Evolutionary conservation across 371 early-diverging fungal genomes (phyloP), one percentile per base, ranked within the genome.

Genomic region (Batrachochytrium dendrobatidis): DNA sequence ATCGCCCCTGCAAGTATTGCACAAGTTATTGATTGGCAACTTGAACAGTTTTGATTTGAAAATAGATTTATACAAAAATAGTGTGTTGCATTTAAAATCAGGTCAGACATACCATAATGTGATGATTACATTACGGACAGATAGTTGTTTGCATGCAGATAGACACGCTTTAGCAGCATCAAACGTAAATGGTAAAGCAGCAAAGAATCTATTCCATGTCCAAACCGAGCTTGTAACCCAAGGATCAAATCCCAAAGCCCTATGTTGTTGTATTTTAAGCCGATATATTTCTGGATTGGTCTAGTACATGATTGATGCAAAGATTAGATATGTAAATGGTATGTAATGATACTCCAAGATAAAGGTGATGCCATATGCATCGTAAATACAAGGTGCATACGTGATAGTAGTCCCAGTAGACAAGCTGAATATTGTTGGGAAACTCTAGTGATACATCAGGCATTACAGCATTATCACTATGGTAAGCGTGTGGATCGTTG

Each of bases 391-490:
- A 12, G n/a, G n/a, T 39, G 39, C 39, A 39, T 39, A 56, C 52
- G 52, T 89, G 89, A 65, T 89, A 90, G 63, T 90, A 92, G 67
- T 91, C 89, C 92, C 92, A 91, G 61, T 84, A 91, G 8, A 90
- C 83, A 22, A 90, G 71, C n/a, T 88, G 83, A 20, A 86, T 64
- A 57, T 83, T 84, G 0, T 70, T 55, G 32, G 91, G 87, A 45
- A 88, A 72, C n/a, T 72, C 76, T 20, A 35, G 55, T 31, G 29
- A 28, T 35, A 64, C 51, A n/a, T 64, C 65, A 25, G 45, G 49
- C 22, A 65, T 62, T 33, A 63, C 35, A 4, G 56, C 52, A 15
- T 31, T n/a, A 25, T 79, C 80, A 34, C 89, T 89, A 67, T 91
- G 90, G 67, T 91, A 91, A 7, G 85, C 86, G 43, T 80, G 78